phyloP scores from a whole-genome alignment of 2,329 filamentous ascomycete genomes.

The Cylindrodendrum hubeiense region DNA sequence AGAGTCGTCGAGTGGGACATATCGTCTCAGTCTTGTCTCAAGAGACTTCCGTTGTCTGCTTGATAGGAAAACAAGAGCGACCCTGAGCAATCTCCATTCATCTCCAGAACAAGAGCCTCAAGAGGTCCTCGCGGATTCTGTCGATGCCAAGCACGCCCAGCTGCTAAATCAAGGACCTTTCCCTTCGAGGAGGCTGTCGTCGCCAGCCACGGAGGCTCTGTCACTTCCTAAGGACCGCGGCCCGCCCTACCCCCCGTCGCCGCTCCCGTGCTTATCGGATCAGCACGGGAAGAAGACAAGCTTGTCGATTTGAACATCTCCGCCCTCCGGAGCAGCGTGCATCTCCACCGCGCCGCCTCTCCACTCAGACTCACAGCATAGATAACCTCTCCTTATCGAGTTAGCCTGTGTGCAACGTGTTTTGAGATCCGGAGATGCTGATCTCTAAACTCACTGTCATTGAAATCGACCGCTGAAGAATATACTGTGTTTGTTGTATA shows the following conservation, averaged over 20 bases:
- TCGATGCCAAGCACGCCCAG: background rate
- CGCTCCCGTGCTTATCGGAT: slow-evolving; percentile 41
- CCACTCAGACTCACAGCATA: slow-evolving; percentile 30
- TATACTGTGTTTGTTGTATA: slow-evolving; percentile 32
- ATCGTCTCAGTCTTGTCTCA: background rate
- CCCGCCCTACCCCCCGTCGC: slow-evolving; percentile 32
- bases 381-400: slow-evolving; percentile 35
- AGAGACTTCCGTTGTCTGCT: background rate
- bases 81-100: background rate
- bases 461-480: slow-evolving; percentile 8
- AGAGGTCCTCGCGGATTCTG: background rate
- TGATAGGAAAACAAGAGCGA: background rate
- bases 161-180: background rate
- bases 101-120: background rate
- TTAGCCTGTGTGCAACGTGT: slow-evolving; percentile 27
- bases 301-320: slow-evolving; percentile 39
- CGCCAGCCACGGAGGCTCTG: slow-evolving; percentile 28
- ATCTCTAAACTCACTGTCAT: background rate
- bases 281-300: slow-evolving; percentile 21
- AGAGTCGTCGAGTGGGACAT: background rate
- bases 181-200: slow-evolving; percentile 2
- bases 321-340: slow-evolving; percentile 39
- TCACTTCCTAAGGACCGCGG: slow-evolving; percentile 27
- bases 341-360: slow-evolving; percentile 22
- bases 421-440: slow-evolving; percentile 43